Conservation (phyloP, 2,329 filamentous ascomycete species). For the Trichoderma koningiopsis region DNA sequence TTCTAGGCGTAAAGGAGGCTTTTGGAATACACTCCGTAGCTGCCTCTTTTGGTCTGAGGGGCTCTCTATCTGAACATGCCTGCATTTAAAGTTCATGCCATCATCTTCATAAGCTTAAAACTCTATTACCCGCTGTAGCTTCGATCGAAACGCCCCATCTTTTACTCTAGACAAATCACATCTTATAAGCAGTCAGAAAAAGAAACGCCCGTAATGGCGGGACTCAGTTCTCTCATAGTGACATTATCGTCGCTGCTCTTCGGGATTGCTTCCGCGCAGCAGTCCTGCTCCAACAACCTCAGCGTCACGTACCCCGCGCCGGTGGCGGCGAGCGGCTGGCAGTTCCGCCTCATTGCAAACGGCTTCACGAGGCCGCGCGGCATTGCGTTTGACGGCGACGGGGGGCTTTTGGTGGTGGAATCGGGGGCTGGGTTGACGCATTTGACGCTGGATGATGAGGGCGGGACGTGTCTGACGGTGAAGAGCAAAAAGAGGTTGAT, state of each 20-base stretch:
- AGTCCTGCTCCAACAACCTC: conserved; percentile 41
- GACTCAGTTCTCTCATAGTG: not conserved
- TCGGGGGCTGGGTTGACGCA: conserved; percentile 45
- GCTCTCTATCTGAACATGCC: not conserved
- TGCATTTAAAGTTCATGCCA: not conserved
- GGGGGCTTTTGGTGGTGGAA: conserved; percentile 51
- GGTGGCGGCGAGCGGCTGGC: conserved; percentile 46
- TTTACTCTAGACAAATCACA: not conserved
- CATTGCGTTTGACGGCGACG: conserved; percentile 49
- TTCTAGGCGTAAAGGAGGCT: not conserved
- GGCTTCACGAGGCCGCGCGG: conserved; percentile 47
- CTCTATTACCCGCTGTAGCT: not conserved
- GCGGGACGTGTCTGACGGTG: conserved; percentile 46
- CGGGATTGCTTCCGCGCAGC: conserved; percentile 4
- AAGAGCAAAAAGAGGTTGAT: conserved; percentile 42
- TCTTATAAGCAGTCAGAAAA: not conserved
- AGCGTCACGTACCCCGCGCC: conserved; percentile 42
- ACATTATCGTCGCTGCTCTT: not conserved
- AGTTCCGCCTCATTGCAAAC: conserved; percentile 47
- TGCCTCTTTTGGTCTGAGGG: not conserved
- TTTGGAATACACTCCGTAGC: not conserved
- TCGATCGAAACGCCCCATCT: not conserved
- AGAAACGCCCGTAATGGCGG: not conserved
- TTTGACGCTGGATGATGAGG: conserved; percentile 45
- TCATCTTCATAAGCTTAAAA: not conserved